These are phyloP conservation scores for Globomyces sp. DNA, from an alignment of 371 early-diverging fungal genomes.

Conservation along the genomic window DNA sequence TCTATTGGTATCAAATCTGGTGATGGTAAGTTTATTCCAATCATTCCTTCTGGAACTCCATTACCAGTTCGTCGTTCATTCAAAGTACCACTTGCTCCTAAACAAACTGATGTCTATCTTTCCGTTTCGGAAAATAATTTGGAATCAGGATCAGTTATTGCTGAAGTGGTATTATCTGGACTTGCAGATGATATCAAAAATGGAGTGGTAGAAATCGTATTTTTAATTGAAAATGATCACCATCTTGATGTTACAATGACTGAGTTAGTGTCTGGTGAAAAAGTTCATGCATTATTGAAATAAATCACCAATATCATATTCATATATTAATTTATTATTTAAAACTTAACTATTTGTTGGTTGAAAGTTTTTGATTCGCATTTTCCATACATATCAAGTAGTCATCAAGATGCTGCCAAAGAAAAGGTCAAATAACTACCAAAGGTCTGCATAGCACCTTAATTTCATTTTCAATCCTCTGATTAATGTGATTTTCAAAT, in stretches of 20 bases:
- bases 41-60: conserved; percentile 81
- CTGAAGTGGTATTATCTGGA: conserved; percentile 38
- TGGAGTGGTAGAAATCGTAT: conserved; percentile 35
- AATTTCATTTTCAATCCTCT: no score
- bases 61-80: conserved; percentile 79
- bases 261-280: conserved; percentile 4
- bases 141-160: conserved; percentile 53
- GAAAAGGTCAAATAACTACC: no score
- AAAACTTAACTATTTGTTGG: no score
- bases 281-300: conserved; percentile 8
- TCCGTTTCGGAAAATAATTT: conserved; percentile 73
- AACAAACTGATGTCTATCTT: conserved; percentile 74
- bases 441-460: no score
- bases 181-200: conserved; percentile 29
- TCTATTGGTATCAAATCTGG: conserved; percentile 75
- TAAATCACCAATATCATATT: not conserved
- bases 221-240: conserved; percentile 38
- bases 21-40: conserved; percentile 68
- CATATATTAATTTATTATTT: no score
- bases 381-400: no score
- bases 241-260: conserved; percentile 1
- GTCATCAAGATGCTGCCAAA: no score
- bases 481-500: no score
- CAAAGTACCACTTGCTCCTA: conserved; percentile 66
- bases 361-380: no score